Base-by-base conservation (phyloP, 129 eudicot genomes). In the Scalesia atractyloides region DNA sequence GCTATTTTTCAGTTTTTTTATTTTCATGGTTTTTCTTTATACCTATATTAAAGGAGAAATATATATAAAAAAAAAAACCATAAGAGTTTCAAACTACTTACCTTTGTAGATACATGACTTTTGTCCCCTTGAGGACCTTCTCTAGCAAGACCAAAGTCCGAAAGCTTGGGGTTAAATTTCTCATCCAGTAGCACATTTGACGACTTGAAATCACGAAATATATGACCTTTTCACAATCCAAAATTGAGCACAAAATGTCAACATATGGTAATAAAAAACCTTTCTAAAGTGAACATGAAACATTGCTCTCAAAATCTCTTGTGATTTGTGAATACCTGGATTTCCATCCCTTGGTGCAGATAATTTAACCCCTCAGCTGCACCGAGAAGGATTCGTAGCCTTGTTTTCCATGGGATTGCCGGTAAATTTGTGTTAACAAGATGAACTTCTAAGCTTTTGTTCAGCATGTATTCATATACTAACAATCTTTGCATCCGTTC, bases 61-160 rank as follows among this genome's bases (percentile, higher is more conserved):
- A 47, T n/a, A n/a, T n/a, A n/a, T n/a, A n/a, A n/a, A n/a, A 9
- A 57, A 4, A 51, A 39, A 10, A 51, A 8, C 14, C 44, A 9
- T 10, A 39, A 39, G 3, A 11, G 7, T 17, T 0, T 17, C 9
- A 7, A 11, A 5, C 4, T 19, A 74, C 85, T 80, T 79, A 86
- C 97, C 79, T 77, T 83, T 24, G 97, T 91, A n/a, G 95, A 91
- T 17, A 91, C 97, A 82, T 91, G 97, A 30, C 88, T 73, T 4
- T 49, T 76, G 52, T 80, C 95, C 14, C 86, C 97, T 46, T 74
- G 63, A 36, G 97, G 97, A 2, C 97, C 97, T 76, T 91, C 97
- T 77, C 97, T 75, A 22, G 97, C 97, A 60, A 91, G 89, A 36
- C 97, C 97, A 43, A 91, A 91, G 65, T 91, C 97, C 11, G 95